Percentiles rank a stretch among this genome's conserved stretches.
phyloP scores from a whole-genome alignment of 2,329 filamentous ascomycete species.

The Pseudocercospora vitis region DNA sequence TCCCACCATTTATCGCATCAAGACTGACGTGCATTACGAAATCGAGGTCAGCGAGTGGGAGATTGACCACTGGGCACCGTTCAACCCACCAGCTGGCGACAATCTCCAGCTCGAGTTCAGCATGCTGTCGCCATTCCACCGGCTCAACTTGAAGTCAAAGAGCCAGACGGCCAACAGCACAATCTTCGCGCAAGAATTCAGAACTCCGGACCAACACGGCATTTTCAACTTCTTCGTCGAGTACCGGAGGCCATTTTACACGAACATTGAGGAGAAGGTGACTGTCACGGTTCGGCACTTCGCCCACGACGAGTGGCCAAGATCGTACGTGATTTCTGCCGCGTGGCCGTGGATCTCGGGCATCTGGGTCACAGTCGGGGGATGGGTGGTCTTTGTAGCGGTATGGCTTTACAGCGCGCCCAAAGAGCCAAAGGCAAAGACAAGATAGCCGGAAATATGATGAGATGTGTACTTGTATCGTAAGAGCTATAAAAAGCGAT shows the following conservation, averaged over 20 bases:
- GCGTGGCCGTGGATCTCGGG: constrained; percentile 95
- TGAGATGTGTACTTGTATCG: background rate
- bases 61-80: constrained; percentile 73
- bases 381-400: constrained; percentile 81
- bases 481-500: constrained; percentile 10
- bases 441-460: constrained; percentile 19
- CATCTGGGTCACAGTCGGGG: constrained; percentile 77
- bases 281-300: constrained; percentile 95
- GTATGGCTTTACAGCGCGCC: constrained; percentile 82
- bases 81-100: constrained; percentile 68
- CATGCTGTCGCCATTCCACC: constrained; percentile 98
- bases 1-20: constrained; percentile 88
- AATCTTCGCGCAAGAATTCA: constrained; percentile 74
- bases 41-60: constrained; percentile 87
- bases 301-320: constrained; percentile 93
- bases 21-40: constrained; percentile 87
- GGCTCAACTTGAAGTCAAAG: constrained; percentile 66
- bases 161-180: constrained; percentile 63
- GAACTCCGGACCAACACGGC: constrained; percentile 91
- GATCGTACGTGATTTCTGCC: constrained; percentile 83
- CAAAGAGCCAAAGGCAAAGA: constrained; percentile 41
- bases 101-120: constrained; percentile 91
- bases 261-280: constrained; percentile 86
- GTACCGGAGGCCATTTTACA: constrained; percentile 93
- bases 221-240: constrained; percentile 99